Evolutionary conservation across 2,329 filamentous ascomycete species (phyloP), one percentile per base, ranked within the genome.

Genomic region (Aurifilum marmelostoma): DNA sequence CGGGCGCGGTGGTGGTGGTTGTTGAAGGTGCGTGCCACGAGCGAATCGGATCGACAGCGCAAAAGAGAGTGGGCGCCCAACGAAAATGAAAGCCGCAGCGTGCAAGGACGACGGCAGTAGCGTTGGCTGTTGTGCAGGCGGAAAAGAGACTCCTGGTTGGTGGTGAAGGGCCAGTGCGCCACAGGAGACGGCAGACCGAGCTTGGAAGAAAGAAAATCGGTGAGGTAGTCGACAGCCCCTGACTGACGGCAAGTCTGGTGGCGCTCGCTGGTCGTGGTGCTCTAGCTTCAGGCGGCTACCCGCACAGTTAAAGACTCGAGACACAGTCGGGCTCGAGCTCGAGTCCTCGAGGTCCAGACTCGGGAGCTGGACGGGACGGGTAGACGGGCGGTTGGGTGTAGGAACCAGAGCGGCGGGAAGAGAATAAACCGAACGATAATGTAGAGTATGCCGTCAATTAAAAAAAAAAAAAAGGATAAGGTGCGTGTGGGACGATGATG

Each of bases 361-460:
- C 18, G n/a, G 43, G 43, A 37, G 63, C 34, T 34, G 63, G 52
- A 65, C 63, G 63, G 50, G 47, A 65, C 32, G 47, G 63, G 63
- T 39, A 29, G 50, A 41, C 62, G 29, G 62, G 32, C 21, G 52
- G 63, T n/a, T 52, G 39, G 63, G n/a, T 52, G 39, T 21, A n/a
- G 52, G 37, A 32, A 47, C 52, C 63, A 65, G 21, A 43, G 39
- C 50, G 52, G 54, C 54, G 52, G 52, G 52, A 58, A 24, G 24
- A 39, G 43, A 24, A 21, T 8, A 24, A 50, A 41, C 47, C 27
- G 34, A 27, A 63, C 27, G 61, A 21, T 6, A 39, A 11, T 7
- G 12, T 7, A 12, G n/a, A 63, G 43, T n/a, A 47, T 47, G 18
- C 18, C 41, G 41, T 47, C 41, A 1, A 47, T 7, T 16, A 14